Conservation (phyloP, 257 asterid genomes). For the Fraxinus excelsior region DNA sequence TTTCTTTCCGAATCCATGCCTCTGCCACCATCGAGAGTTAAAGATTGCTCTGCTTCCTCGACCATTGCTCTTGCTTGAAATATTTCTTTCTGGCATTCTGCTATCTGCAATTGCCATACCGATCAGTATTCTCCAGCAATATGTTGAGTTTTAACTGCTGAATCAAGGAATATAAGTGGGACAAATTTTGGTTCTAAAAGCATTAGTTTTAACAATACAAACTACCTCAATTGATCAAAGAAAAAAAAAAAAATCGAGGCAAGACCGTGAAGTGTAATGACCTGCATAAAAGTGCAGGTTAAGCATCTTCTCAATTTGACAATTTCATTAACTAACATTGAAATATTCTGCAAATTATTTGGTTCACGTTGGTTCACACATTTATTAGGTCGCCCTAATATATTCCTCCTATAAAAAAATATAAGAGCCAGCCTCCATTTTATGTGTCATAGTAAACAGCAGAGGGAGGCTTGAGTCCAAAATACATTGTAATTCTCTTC, state of each 20-base stretch:
- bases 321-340: neutral
- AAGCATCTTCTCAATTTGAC: neutral
- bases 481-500: no score
- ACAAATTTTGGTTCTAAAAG: neutral
- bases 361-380: neutral
- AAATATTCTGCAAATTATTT: neutral
- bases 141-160: neutral
- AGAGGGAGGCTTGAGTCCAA: neutral
- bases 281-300: neutral
- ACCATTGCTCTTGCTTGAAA: slow-evolving; percentile 77
- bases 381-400: no score
- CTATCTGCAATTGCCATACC: slow-evolving; percentile 53
- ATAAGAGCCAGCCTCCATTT: neutral
- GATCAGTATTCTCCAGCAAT: slow-evolving; percentile 18
- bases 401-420: no score
- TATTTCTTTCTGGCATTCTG: slow-evolving; percentile 89
- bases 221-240: neutral
- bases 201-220: neutral
- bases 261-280: neutral
- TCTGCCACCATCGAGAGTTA: slow-evolving; percentile 28
- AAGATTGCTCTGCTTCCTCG: slow-evolving; percentile 75
- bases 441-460: no score
- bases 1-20: slow-evolving; percentile 23
- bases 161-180: neutral
- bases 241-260: neutral